Base-by-base conservation (phyloP, 2,329 filamentous ascomycete genomes). In the Hypoxylon rubiginosum region DNA sequence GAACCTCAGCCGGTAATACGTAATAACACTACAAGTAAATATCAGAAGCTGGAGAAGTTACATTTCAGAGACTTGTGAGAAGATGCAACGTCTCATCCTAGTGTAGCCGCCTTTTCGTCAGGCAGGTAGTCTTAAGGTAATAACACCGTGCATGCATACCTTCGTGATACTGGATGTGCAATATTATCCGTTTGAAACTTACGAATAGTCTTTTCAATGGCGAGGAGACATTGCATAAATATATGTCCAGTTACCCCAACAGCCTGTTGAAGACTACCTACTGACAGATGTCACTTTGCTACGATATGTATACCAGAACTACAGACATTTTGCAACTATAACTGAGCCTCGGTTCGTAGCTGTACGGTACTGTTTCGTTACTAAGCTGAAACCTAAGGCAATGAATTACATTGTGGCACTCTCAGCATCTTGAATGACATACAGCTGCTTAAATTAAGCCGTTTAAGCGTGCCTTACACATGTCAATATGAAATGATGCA, bases 71-170 rank as follows among this genome's bases (percentile, higher is more conserved):
- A 48, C 15, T 50, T 32, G 4, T 53, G 0, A 32, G 17, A 11
- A 61, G 53, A 67, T 64, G 65, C 45, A 67, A 67, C 65, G 65
- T 67, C 65, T 58, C 65, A 67, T 60, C 9, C 19, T n/a, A 30
- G 15, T 15, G 10, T 17, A 17, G 39, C 39, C 17, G 39, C 9
- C n/a, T 43, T 43, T 9, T 43, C n/a, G 39, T 9, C 4, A 43
- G n/a, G n/a, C n/a, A 19, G 4, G 39, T 43, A 4, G 39, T 43
- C n/a, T 2, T 43, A 15, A 9, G 32, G 4, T 10, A 34, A 34
- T 7, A 34, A 34, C 32, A 34, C 32, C 11, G 4, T 13, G 11
- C 4, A 36, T 15, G 11, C 34, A 36, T 13, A 13, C 11, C 10
- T 36, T 36, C 34, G 34, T 7, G 11, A 15, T 36, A 13, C 13